Base-by-base conservation (phyloP, 2,329 filamentous ascomycete species). In the Fusarium sp. region DNA sequence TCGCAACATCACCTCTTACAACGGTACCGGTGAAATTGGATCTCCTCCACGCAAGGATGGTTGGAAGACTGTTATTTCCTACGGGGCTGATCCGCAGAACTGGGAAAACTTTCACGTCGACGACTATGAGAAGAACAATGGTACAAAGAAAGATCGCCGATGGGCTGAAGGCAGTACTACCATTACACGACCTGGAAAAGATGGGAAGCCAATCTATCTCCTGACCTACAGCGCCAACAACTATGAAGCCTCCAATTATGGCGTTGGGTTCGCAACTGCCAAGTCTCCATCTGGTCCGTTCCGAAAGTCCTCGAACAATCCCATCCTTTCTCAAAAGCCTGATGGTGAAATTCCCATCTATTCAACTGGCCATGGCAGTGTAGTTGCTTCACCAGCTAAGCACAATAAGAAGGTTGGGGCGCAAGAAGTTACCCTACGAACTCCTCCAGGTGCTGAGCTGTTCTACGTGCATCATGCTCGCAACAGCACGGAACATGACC, bases 61-160 rank as follows among this genome's bases (percentile, higher is more conserved):
- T 21, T 79, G 77, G 77, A 73, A 75, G 52, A 79, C 77, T 0
- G 76, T 78, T 27, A 78, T 79, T 37, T 78, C 76, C 4, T 79
- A 78, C 52, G 74, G 75, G 8, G 71, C 72, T 4, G 77, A 78
- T 37, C 75, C 74, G 1, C 77, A 79, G 42, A 71, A 70, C 9
- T 79, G 77, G 77, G 77, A 79, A 31, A 77, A 79, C 55, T 77
- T 70, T 42, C 76, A 79, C 39, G 75, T 78, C 37, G 43, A 78
- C 21, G 77, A 79, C 53, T 79, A 79, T 43, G 18, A 55, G 8
- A 70, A 66, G 53, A 76, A 74, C 63, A 77, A 78, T 23, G 77
- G 77, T 18, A 75, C 76, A 4, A 74, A 74, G 50, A 79, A 79
- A 56, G 74, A 79, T 45, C 74, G 77, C 8, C 75, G 77, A 4